Evolutionary conservation across 2,329 filamentous ascomycete genomes (phyloP), one percentile per base, ranked within the genome.

Genomic region (Pleoardoris graminearum): DNA sequence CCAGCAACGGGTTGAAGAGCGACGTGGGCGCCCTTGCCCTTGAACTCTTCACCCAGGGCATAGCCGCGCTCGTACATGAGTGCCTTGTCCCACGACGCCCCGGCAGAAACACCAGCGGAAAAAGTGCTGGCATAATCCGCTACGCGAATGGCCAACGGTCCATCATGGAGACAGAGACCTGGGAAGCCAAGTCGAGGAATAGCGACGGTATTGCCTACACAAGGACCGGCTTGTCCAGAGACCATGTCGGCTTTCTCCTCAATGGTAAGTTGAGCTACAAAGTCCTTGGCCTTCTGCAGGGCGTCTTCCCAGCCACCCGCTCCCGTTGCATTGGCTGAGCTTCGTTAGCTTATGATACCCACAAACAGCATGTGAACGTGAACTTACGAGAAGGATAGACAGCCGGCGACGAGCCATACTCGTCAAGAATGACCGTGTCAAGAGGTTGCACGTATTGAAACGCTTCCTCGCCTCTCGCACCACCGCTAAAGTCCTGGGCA

Each of bases 1-100:
- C 75, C 76, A 29, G 72, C 63, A 6, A 78, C 74, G 11, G 88
- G 88, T 8, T 76, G 77, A 0, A 81, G 66, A 22, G 72, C 63
- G 25, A 80, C 68, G 41, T 80, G 68, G 11, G 69, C 57, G 39
- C 73, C 73, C 51, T 75, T 72, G 19, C 53, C 65, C 27, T 61
- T 38, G 58, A 69, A 69, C 29, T 70, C 67, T 6, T 50, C 54
- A 2, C 63, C 75, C 44, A 77, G 65, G 12, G 65, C 62, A 1
- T 63, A 37, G 1, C 68, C 74, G 10, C 73, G 65, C 25, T 70
- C 53, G 17, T 70, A 63, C 16, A 68, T 67, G 4, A 77, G 62
- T 6, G 60, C 41, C 16, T 66, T 66, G 43, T 78, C 73, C 73
- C 74, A 78, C 1, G 73, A 65, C n/a, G 75, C 72, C 6, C 68